Percentiles rank a stretch among this genome's conserved stretches.
These are phyloP conservation scores for Mortierella sp. DNA, from an alignment of 371 early-diverging fungal species.

Conservation along the genomic window DNA sequence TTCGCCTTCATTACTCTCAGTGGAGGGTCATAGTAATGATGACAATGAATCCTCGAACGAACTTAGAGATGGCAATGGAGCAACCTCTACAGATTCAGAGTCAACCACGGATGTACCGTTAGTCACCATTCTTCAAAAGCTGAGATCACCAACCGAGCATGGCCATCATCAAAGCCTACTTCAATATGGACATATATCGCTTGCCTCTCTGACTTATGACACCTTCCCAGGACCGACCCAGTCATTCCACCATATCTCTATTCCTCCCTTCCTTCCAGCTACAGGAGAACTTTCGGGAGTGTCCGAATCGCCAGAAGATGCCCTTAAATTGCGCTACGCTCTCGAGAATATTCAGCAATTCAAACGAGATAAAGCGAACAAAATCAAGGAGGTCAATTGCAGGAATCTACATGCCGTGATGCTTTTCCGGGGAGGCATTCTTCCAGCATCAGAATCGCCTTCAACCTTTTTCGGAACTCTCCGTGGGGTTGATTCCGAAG, in stretches of 20 bases:
- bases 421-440: slow-evolving; percentile 28
- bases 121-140: slow-evolving; percentile 36
- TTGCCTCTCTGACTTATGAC: slow-evolving; percentile 27
- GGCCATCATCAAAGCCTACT: background rate
- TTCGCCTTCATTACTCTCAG: slow-evolving; percentile 50
- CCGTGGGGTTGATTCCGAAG: slow-evolving; percentile 44
- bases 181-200: slow-evolving; percentile 5
- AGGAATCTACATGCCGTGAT: slow-evolving; percentile 57
- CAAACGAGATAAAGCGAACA: slow-evolving; percentile 53
- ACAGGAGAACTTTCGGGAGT: background rate
- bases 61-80: background rate
- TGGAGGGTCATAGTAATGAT: background rate
- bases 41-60: background rate
- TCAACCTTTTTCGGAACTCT: slow-evolving; percentile 30
- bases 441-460: slow-evolving; percentile 9
- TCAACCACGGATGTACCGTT: slow-evolving; percentile 10
- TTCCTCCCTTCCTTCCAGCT: slow-evolving; percentile 36
- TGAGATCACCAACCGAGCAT: slow-evolving; percentile 13
- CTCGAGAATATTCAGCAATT: slow-evolving; percentile 32
- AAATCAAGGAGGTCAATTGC: slow-evolving; percentile 63
- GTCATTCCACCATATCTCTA: slow-evolving; percentile 44
- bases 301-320: background rate
- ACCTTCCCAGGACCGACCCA: slow-evolving; percentile 48
- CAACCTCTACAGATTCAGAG: slow-evolving; percentile 9
- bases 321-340: slow-evolving; percentile 10